Percentiles rank a stretch among this genome's conserved stretches.
Evolutionary conservation across 1,284 basidiomycete genomes (phyloP).

Genomic region (Malassezia restricta): DNA sequence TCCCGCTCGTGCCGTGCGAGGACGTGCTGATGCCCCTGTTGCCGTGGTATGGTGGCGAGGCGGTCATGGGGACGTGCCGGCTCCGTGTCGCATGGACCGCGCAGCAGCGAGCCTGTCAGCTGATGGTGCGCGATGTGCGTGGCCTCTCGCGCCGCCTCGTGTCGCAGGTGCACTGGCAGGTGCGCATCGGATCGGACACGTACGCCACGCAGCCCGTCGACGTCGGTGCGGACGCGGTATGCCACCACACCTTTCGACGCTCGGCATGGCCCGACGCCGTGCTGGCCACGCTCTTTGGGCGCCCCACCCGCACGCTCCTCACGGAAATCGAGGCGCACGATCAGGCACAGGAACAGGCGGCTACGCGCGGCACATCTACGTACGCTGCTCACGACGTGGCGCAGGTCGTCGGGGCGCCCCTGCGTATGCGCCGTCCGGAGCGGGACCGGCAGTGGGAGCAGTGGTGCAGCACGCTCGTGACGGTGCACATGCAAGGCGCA

Average conservation of each 20-base stretch:
- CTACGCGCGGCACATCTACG: background rate
- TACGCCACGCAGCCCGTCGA: conserved; percentile 5
- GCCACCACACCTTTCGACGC: background rate
- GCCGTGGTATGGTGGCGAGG: background rate
- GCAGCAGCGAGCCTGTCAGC: background rate
- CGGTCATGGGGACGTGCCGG: background rate
- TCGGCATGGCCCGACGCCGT: background rate
- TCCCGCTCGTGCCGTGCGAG: background rate
- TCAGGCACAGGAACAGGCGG: background rate
- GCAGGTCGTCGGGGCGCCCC: background rate
- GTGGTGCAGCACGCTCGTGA: background rate
- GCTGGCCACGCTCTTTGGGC: background rate
- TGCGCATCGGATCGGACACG: background rate
- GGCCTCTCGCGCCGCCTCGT: background rate
- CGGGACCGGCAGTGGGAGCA: conserved; percentile 3
- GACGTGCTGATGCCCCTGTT: background rate
- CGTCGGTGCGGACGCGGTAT: background rate
- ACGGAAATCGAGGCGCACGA: background rate
- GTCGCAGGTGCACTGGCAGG: conserved; percentile 2
- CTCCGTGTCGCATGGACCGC: conserved; percentile 35
- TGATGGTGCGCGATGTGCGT: background rate
- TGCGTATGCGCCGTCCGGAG: background rate
- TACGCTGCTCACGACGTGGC: background rate
- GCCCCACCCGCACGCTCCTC: conserved; percentile 1
- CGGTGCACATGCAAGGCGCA: background rate